phyloP scores from a whole-genome alignment of 352 stramenopile genomes.

The Globisporangium lucens region DNA sequence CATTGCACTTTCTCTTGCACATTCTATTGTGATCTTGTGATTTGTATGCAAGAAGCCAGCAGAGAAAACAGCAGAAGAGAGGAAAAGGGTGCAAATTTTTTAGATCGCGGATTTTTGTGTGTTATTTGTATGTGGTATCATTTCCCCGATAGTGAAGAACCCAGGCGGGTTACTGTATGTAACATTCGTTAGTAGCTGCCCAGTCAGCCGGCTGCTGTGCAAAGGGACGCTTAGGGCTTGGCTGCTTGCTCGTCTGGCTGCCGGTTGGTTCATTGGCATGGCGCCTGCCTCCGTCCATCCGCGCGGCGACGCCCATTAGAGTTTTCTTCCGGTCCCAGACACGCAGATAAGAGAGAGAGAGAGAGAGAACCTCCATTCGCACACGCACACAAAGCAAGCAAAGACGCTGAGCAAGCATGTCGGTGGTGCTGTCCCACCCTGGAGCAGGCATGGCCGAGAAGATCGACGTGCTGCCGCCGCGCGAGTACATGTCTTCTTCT shows the following conservation, averaged over 20 bases:
- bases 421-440: conserved; percentile 9
- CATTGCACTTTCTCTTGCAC: not conserved
- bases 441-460: conserved; percentile 7
- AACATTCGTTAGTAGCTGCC: conserved; percentile 7
- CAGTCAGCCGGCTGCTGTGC: not conserved
- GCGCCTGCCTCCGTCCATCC: not conserved
- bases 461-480: conserved; percentile 8
- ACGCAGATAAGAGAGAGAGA: not conserved
- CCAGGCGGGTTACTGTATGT: not conserved
- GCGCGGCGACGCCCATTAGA: not conserved
- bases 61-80: conserved; percentile 4
- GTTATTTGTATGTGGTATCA: not conserved
- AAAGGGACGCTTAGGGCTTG: conserved; percentile 8
- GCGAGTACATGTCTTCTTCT: conserved; percentile 4
- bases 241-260: not conserved
- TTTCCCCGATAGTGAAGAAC: not conserved
- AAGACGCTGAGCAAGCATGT: conserved; percentile 1
- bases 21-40: not conserved
- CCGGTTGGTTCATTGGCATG: not conserved
- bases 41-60: not conserved
- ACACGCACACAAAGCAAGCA: not conserved
- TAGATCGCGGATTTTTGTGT: not conserved
- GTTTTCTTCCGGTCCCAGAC: conserved; percentile 4
- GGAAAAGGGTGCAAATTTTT: conserved; percentile 2
- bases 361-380: not conserved